Evolutionary conservation across 1,284 basidiomycete genomes (phyloP).

Genomic region (Serendipita sp.): DNA sequence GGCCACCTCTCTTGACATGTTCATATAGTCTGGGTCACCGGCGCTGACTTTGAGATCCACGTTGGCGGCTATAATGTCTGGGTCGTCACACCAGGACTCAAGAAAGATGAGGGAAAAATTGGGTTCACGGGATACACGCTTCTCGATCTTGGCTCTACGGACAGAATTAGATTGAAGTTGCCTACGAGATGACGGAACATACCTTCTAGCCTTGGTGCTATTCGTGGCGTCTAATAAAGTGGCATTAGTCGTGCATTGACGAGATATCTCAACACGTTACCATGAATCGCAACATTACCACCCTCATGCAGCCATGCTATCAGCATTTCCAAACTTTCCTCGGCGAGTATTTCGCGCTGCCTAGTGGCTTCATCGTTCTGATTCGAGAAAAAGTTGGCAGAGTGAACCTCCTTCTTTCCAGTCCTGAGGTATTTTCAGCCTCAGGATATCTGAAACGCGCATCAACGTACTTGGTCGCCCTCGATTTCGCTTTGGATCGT

Average conservation of each 20-base stretch:
- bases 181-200: constrained; percentile 12
- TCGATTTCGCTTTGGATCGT: constrained; percentile 70
- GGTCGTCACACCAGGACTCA: constrained; percentile 90
- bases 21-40: constrained; percentile 95
- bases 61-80: constrained; percentile 85
- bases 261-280: constrained; percentile 29
- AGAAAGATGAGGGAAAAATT: constrained; percentile 88
- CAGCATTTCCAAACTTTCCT: constrained; percentile 87
- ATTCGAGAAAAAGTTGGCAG: constrained; percentile 83
- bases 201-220: constrained; percentile 67
- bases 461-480: constrained; percentile 48
- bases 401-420: constrained; percentile 81
- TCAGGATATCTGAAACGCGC: background rate
- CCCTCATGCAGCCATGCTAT: constrained; percentile 91
- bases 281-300: constrained; percentile 97
- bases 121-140: constrained; percentile 76
- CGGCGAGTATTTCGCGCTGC: constrained; percentile 72
- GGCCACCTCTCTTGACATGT: constrained; percentile 74
- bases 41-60: constrained; percentile 90
- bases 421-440: constrained; percentile 28
- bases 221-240: constrained; percentile 72
- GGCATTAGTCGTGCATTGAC: background rate
- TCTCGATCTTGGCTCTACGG: constrained; percentile 59
- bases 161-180: background rate
- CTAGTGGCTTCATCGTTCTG: constrained; percentile 67